phyloP scores from a whole-genome alignment of 352 stramenopile species.

The Proteromonas lacertae region DNA sequence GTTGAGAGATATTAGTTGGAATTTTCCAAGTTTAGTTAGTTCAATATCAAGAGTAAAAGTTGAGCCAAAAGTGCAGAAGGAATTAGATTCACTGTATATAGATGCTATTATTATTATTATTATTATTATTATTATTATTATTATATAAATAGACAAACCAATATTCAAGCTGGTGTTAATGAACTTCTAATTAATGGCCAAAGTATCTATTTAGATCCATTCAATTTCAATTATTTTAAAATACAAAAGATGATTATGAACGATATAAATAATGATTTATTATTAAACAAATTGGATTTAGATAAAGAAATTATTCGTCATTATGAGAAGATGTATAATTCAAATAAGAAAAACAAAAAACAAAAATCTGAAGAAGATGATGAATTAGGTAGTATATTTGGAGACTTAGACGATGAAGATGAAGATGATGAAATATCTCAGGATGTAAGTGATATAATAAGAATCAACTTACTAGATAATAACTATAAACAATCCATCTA shows the following conservation, averaged over 20 bases:
- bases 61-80: slow-evolving; percentile 6
- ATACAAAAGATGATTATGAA: slow-evolving; percentile 32
- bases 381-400: not conserved
- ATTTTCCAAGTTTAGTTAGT: slow-evolving; percentile 29
- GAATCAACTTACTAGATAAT: slow-evolving; percentile 8
- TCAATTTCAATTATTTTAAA: slow-evolving; percentile 56
- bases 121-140: no score
- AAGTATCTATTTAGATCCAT: slow-evolving; percentile 24
- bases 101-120: not conserved
- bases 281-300: not conserved
- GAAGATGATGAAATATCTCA: not conserved
- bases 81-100: slow-evolving; percentile 11
- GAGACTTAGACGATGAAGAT: not conserved
- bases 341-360: not conserved
- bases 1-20: slow-evolving; percentile 32
- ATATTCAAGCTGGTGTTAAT: not conserved
- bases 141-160: no score
- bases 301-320: not conserved
- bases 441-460: not conserved
- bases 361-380: not conserved
- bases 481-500: slow-evolving; percentile 8
- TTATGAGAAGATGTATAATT: not conserved
- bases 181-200: slow-evolving; percentile 47
- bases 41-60: slow-evolving; percentile 11
- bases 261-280: not conserved